Evolutionary conservation across 371 early-diverging fungal genomes (phyloP), one percentile per base, ranked within the genome.

Genomic region (Mortierella sp.): DNA sequence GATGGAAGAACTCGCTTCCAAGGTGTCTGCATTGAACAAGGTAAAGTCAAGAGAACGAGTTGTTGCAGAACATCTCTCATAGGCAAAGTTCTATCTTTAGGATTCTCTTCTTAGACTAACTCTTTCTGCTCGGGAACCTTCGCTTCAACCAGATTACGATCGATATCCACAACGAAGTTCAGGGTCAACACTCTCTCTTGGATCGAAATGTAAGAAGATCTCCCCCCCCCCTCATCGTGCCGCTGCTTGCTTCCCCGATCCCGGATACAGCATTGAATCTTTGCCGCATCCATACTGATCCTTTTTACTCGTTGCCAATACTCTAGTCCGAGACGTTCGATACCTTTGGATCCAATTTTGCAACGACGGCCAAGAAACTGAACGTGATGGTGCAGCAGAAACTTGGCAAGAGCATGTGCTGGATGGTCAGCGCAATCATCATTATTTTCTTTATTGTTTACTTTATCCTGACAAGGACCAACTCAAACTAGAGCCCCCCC

Each of bases 1-100:
- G n/a, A 79, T 79, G 80, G 80, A 79, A 43, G 80, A 79, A 26
- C 74, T 79, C 1, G 80, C 80, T 23, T 79, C 80, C 19, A 79
- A 79, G 29, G 80, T 79, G 52, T 72, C 80, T 1, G 80, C 73
- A 2, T 29, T 79, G 64, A 79, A 73, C 55, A 66, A 73, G 68
- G 80, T 79, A 72, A 12, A 37, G 9, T 9, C 37, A 37, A 37
- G 9, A 6, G 1, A 59, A 4, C n/a, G n/a, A 57, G 25, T 23
- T 18, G 15, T 18, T 37, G 53, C 6, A 37, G 11, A 12, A 15
- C 21, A 21, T 15, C 26, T 19, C 29, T n/a, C n/a, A n/a, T n/a
- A n/a, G n/a, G n/a, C n/a, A n/a, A n/a, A n/a, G n/a, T n/a, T n/a
- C 21, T 29, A 14, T 29, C 30, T 30, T 12, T 15, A 12, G 12